phyloP scores from a whole-genome alignment of 805 yeast genomes.

The Teunomyces gatunensis region DNA sequence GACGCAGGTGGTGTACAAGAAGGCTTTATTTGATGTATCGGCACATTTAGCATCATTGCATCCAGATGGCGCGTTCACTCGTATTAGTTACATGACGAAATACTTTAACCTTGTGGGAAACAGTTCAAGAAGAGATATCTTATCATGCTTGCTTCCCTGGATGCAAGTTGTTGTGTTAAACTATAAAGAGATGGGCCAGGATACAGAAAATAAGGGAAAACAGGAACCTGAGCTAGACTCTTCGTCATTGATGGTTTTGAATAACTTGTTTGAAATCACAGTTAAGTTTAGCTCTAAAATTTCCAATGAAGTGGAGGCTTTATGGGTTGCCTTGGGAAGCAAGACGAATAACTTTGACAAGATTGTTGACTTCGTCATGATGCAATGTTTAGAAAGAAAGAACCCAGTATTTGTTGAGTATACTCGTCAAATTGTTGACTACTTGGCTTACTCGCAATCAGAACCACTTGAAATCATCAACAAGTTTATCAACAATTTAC shows the following conservation, averaged over 20 bases:
- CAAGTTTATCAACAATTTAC: slow-evolving; percentile 63
- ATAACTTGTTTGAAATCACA: slow-evolving; percentile 81
- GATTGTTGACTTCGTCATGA: slow-evolving; percentile 67
- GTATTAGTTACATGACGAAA: slow-evolving; percentile 72
- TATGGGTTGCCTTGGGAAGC: slow-evolving; percentile 94
- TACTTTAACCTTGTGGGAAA: slow-evolving; percentile 57
- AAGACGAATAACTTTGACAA: slow-evolving; percentile 65
- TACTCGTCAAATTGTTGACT: slow-evolving; percentile 78
- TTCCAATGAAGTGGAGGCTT: slow-evolving; percentile 85
- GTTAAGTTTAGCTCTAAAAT: slow-evolving; percentile 69
- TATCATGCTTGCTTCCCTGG: slow-evolving; percentile 88
- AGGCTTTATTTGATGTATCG: slow-evolving; percentile 79
- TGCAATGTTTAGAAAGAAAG: slow-evolving; percentile 64
- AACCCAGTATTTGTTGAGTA: slow-evolving; percentile 74
- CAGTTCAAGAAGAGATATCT: slow-evolving; percentile 68
- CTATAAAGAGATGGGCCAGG: slow-evolving; percentile 6
- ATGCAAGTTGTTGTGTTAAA: slow-evolving; percentile 75
- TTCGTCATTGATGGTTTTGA: slow-evolving; percentile 62
- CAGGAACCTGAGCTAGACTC: slow-evolving; percentile 16
- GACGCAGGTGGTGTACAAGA: slow-evolving; percentile 80
- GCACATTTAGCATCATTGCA: slow-evolving; percentile 58
- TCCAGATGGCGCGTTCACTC: slow-evolving; percentile 55
- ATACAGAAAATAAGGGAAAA: slow-evolving; percentile 7
- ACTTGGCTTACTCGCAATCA: slow-evolving; percentile 55
- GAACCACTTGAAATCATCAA: slow-evolving; percentile 53